Evolutionary conservation across 192 early-diverging fungal species (phyloP).

Genomic region (Chytriomyces sp.): DNA sequence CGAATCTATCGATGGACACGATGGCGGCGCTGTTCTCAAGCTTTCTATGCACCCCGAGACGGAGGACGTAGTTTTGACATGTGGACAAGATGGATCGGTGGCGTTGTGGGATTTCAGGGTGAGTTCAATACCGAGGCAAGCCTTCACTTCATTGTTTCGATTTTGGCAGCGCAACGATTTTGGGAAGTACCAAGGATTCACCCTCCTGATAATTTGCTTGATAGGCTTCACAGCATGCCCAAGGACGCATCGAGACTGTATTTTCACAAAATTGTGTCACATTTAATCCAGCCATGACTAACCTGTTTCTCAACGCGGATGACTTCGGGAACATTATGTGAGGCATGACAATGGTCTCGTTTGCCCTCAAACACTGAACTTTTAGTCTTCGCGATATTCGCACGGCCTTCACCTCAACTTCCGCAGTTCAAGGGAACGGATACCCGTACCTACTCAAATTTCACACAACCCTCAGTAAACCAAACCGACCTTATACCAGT

Average conservation of each 20-base stretch:
- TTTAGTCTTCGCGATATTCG: constrained; percentile 1
- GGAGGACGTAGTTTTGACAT: constrained; percentile 10
- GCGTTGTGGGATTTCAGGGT: constrained; percentile 21
- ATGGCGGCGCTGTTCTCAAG: constrained; percentile 8
- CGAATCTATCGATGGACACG: constrained; percentile 5
- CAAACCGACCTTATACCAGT: neutral
- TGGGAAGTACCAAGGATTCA: too few relatives aligned
- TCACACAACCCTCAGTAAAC: neutral
- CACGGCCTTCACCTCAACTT: neutral
- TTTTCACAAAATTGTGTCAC: neutral
- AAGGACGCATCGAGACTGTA: neutral
- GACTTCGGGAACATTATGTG: constrained; percentile 22
- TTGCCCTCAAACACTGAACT: neutral
- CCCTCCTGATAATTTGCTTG: too few relatives aligned
- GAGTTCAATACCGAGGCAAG: neutral
- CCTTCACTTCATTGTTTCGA: too few relatives aligned
- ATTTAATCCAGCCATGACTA: constrained; percentile 26
- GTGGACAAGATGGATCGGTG: constrained; percentile 9
- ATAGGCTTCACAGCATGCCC: neutral
- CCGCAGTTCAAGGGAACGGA: neutral
- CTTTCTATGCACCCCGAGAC: constrained; percentile 20
- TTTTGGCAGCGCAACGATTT: too few relatives aligned
- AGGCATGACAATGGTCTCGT: neutral
- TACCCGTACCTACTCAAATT: neutral
- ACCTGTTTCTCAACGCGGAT: constrained; percentile 7